Conservation (phyloP, 768 basidiomycete genomes). For the Tulasnella calospora region DNA sequence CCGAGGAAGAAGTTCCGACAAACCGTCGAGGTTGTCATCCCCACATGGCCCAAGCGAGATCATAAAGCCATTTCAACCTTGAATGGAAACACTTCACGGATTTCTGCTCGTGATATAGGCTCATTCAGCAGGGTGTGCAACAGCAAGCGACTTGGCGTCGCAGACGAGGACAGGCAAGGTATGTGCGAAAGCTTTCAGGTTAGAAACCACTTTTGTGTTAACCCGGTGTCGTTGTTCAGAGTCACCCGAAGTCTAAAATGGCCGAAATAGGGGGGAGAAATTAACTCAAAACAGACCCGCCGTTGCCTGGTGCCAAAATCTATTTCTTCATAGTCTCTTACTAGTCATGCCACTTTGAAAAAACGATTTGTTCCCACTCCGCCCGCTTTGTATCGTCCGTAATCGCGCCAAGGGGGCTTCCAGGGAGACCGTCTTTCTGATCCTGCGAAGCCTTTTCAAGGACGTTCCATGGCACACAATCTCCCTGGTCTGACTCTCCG, state of each 20-base stretch:
- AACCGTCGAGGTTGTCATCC: not conserved
- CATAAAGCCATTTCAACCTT: not conserved
- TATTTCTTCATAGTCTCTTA: too few species aligned
- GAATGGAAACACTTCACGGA: not conserved
- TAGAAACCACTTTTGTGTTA: not conserved
- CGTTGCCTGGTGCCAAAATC: too few species aligned
- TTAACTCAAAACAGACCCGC: too few species aligned
- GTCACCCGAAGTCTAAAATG: not conserved
- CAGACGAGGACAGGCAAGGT: not conserved
- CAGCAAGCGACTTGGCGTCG: too few species aligned
- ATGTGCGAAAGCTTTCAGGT: not conserved
- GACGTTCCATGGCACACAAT: slow-evolving; percentile 72
- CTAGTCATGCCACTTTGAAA: slow-evolving; percentile 42
- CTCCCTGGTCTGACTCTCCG: slow-evolving; percentile 41
- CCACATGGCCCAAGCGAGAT: not conserved
- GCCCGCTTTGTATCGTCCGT: slow-evolving; percentile 60
- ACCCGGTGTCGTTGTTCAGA: not conserved
- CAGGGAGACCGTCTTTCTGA: slow-evolving; percentile 45
- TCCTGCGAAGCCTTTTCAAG: slow-evolving; percentile 56
- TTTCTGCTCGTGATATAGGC: too few species aligned
- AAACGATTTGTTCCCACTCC: slow-evolving; percentile 78
- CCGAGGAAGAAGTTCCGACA: not conserved
- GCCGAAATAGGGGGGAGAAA: too few species aligned
- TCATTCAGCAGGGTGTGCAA: too few species aligned
- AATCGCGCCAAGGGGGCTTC: slow-evolving; percentile 14